Conservation (phyloP, 257 asterid genomes). For the Rhazya stricta region DNA sequence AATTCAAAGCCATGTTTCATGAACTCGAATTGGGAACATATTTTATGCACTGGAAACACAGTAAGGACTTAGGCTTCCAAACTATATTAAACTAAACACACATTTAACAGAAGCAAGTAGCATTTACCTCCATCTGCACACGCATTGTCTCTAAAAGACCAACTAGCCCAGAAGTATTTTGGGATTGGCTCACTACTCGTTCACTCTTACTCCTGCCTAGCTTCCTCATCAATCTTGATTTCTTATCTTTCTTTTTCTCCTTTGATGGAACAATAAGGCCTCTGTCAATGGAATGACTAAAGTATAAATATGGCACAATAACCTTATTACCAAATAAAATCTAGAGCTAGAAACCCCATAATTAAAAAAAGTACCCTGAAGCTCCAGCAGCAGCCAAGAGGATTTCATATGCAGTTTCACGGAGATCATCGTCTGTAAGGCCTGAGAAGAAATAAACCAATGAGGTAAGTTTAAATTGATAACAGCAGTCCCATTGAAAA, state of each 20-base stretch:
- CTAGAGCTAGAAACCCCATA: slow-evolving; percentile 10
- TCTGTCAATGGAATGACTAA: slow-evolving; percentile 38
- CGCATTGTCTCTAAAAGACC: slow-evolving; percentile 96
- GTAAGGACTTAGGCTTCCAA: background rate
- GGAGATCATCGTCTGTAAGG: slow-evolving; percentile 80
- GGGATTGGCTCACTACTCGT: slow-evolving; percentile 45
- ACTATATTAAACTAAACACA: background rate
- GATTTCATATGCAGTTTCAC: slow-evolving; percentile 91
- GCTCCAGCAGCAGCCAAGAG: slow-evolving; percentile 99
- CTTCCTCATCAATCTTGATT: slow-evolving; percentile 77
- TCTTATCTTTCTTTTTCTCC: slow-evolving; percentile 82
- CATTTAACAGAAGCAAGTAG: background rate
- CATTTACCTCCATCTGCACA: slow-evolving; percentile 92
- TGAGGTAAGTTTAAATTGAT: background rate
- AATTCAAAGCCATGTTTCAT: background rate
- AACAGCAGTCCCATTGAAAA: background rate
- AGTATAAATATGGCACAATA: slow-evolving; percentile 19
- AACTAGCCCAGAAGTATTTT: slow-evolving; percentile 73
- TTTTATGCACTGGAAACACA: background rate
- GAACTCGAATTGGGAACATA: background rate
- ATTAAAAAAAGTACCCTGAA: slow-evolving; percentile 61
- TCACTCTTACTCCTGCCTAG: slow-evolving; percentile 81
- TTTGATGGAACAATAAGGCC: slow-evolving; percentile 93
- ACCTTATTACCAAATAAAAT: slow-evolving; percentile 15
- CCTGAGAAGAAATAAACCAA: slow-evolving; percentile 39